A percentile compares a stretch with the other conserved stretches of the same genome.
These are phyloP conservation scores for Jatropha curcas DNA, from an alignment of 345 rosid species.

Conservation along the genomic window DNA sequence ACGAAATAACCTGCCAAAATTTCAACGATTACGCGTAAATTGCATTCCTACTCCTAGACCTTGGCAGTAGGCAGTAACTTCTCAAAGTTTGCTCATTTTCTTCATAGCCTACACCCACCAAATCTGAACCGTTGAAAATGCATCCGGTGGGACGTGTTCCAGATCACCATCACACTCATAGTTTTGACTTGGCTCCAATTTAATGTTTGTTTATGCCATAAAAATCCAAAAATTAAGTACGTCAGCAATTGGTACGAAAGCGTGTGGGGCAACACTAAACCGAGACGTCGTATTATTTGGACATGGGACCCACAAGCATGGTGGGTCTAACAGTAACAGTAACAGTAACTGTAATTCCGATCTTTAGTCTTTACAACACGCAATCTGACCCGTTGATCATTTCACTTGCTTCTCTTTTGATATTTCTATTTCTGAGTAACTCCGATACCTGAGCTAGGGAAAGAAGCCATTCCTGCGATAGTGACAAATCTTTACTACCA, in stretches of 20 bases:
- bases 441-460: too few species aligned
- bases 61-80: too few species aligned
- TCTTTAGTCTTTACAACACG: neutral
- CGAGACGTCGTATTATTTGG: neutral
- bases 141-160: neutral
- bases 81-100: too few species aligned
- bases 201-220: neutral
- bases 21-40: neutral
- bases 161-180: neutral
- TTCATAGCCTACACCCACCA: neutral
- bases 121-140: slow-evolving; percentile 17
- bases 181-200: neutral
- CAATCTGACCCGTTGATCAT: neutral
- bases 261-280: slow-evolving; percentile 14
- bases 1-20: neutral
- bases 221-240: neutral
- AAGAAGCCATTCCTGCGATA: too few species aligned
- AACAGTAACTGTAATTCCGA: too few species aligned
- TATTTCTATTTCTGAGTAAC: neutral
- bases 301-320: neutral
- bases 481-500: too few species aligned
- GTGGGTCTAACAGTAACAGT: too few species aligned
- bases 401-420: too few species aligned
- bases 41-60: too few species aligned
- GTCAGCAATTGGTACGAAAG: neutral